Evolutionary conservation across 345 rosid genomes (phyloP), one percentile per base, ranked within the genome.

Genomic region (Hibiscus trionum): DNA sequence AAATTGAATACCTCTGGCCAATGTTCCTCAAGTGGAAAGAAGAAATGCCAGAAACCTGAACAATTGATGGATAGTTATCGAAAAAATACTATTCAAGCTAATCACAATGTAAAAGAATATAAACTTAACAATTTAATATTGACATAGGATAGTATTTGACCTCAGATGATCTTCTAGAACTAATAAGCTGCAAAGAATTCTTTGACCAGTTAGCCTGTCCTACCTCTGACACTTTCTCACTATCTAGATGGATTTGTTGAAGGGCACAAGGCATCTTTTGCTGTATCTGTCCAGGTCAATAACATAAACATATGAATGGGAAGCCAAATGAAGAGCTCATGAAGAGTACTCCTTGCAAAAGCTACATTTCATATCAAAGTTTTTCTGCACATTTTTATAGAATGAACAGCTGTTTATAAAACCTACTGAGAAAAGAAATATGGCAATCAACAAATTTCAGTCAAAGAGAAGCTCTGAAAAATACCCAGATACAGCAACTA

Each of bases 181-280:
- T 61, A 46, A 78, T 78, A 49, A 77, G 56, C 49, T 66, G 73
- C 42, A 75, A 33, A 72, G 59, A 67, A 66, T 75, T 80, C 42
- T 65, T 75, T 26, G 74, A 74, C 24, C 57, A 46, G 69, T 66
- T 69, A 78, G 49, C 63, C 56, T 77, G 63, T 57, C 73, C 77
- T 42, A 70, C 35, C 4, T 72, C 72, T 39, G 63, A 47, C 24
- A 70, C 59, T 39, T 35, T 74, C 57, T 73, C 75, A 66, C 73
- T 61, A 50, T 61, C 46, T 50, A 61, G 55, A 61, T 35, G 69
- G 71, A 75, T 77, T 75, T 66, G 73, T 59, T 26, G 73, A 79
- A 77, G 71, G 42, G 75, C 68, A 73, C 77, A 72, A 58, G 69
- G 77, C 80, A 79, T 80, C 76, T 76, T 81, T 80, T 58, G 73